Evolutionary conservation across 2,329 filamentous ascomycete genomes (phyloP), one percentile per base, ranked within the genome.

Genomic region (Diaporthe sp.): DNA sequence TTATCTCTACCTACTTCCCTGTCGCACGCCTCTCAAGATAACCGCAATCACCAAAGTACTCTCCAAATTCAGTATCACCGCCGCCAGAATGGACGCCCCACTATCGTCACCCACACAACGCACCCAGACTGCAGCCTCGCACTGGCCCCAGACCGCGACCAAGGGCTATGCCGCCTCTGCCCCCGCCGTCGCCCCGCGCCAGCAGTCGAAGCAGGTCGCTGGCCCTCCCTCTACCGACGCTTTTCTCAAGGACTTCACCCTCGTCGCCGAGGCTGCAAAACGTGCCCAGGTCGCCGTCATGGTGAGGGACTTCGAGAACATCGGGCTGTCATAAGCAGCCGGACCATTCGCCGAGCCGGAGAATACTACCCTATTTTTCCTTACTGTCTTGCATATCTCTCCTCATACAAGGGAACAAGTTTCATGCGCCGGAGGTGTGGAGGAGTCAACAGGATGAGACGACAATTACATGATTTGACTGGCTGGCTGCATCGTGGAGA

Each of bases 201-300:
- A 60, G 28, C 50, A 68, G 54, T 17, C 47, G 13, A 83, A 83
- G 78, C 61, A 67, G 61, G 33, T 47, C 25, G 22, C 64, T 17
- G 50, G 47, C 33, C 71, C 81, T 1, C 80, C 85, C 1, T 87
- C 87, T 19, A 87, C 88, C 69, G 89, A 90, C 71, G 78, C 84
- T 38, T 95, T 95, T 81, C 88, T 97, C 75, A 91, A 92, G 79
- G 93, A 97, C 83, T 94, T 96, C 80, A 96, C 90, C 74, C 90
- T 98, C 40, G 90, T 98, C 55, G 96, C 96, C 47, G 96, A 98
- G 86, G 96, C 96, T 2, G 96, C 95, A 57, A 98, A 97, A 85
- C 89, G 96, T 55, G 96, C 96, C 13, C 95, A 98, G 84, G 94
- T 98, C 88, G 95, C 95, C 55, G 92, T 95, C 80, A 87, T 98